Conservation (phyloP, 305 asterid species). For the Vinca major region DNA sequence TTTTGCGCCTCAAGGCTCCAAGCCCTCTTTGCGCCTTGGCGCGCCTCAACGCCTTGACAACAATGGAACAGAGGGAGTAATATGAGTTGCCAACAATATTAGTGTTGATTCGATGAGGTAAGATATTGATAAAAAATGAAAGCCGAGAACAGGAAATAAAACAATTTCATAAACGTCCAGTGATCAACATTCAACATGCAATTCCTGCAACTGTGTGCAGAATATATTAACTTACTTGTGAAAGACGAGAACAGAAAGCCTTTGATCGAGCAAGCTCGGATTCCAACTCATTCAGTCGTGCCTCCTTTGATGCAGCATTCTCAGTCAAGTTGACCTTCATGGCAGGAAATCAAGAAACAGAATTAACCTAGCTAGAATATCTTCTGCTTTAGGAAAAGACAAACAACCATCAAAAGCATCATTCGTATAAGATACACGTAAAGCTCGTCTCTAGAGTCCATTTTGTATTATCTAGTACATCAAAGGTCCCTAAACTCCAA, state of each 20-base stretch:
- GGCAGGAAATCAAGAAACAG: slow-evolving; percentile 1
- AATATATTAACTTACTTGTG: slow-evolving; percentile 38
- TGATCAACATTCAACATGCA: not conserved
- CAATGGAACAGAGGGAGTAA: too few species aligned
- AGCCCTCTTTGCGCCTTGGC: too few species aligned
- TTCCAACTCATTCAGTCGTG: slow-evolving; percentile 53
- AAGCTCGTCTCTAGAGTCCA: not conserved
- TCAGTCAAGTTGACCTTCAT: slow-evolving; percentile 67
- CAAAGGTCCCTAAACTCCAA: too few species aligned
- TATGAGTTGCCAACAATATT: too few species aligned
- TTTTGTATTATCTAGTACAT: too few species aligned
- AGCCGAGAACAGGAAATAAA: too few species aligned
- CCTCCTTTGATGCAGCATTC: slow-evolving; percentile 55
- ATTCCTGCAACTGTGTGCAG: not conserved
- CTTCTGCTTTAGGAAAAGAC: not conserved
- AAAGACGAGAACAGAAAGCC: slow-evolving; percentile 47
- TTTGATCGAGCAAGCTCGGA: slow-evolving; percentile 57
- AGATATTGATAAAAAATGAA: too few species aligned
- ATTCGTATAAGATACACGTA: not conserved
- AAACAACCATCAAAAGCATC: not conserved
- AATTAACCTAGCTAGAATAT: not conserved
- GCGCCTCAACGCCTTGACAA: too few species aligned
- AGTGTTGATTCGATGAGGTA: too few species aligned
- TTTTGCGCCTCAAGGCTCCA: too few species aligned
- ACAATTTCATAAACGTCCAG: not conserved